Base-by-base conservation (phyloP, 345 rosid genomes). In the Euphorbia pulcherrima region DNA sequence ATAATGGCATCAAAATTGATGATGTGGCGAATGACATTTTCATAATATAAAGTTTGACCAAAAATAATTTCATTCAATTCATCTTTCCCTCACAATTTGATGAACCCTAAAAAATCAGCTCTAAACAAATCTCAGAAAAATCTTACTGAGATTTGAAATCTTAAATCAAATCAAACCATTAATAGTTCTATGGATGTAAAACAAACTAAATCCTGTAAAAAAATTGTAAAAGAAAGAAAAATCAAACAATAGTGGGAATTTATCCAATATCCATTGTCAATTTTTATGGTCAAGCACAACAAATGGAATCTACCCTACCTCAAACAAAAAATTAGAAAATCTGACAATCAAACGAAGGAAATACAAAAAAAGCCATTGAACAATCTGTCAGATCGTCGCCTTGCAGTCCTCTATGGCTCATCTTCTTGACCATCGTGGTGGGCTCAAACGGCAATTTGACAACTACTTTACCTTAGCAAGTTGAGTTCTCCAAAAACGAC, bases 391-490 rank as follows among this genome's bases (percentile, higher is more conserved):
- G 41, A 71, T 94, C 97, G 1, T 84, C 86, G 0, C 97, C 93
- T 64, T 76, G 90, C 73, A 94, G 46, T 30, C 99, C 99, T 40
- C 96, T 76, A n/a, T 88, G 97, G 53, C 93, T 94, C 99, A 94
- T 94, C 88, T 91, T 94, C 90, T 63, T 86, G 67, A 92, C 95
- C 20, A 94, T 61, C 55, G 84, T 84, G 18, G 88, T 69, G 23
- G 97, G 97, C 57, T 80, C 79, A 61, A 94, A 94, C 4, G 99
- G 97, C 53, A 94, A 80, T 73, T 89, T 94, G 16, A 96, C 99
- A 18, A n/a, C 96, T 17, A 81, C 88, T 74, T 91, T 94, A 6
- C 97, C 97, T 78, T 94, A 91, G 88, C 0, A 97, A 94, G 68
- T 94, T 94, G 70, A 91, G 75, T 24, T 91, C 78, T 0, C 96